Base-by-base conservation (phyloP, 1,139 yeast species). In the Meyerozyma sp. region DNA sequence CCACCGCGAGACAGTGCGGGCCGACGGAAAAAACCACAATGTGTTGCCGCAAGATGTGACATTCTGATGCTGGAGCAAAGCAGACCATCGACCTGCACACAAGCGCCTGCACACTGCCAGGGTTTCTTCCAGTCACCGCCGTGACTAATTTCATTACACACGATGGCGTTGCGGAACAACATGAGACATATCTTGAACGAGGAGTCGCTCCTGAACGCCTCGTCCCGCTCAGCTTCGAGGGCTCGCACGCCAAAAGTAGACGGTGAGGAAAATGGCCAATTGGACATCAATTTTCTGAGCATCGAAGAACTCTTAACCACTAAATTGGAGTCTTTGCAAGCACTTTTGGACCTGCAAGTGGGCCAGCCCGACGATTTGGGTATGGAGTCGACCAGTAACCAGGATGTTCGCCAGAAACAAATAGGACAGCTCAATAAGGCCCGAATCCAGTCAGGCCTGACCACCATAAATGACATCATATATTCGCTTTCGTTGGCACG, bases 1-100 rank as follows among this genome's bases (percentile, higher is more conserved):
- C 1, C 60, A 69, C 3, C 61, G 59, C 9, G 73, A 75, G 43
- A 80, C 86, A 6, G 70, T 80, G 3, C 62, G 91, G 44, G 62
- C 59, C 1, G 72, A 83, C 52, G 94, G 94, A 0, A 70, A 79
- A 25, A 70, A 73, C 39, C 70, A 70, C 23, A 68, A 78, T 49
- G 85, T 81, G 10, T 62, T 79, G 43, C 93, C 94, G 0, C 74
- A 78, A 39, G 91, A 85, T 41, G 69, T 79, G 2, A 67, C 59
- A 1, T 79, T 79, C 51, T 77, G 60, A 18, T 16, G 8, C 20
- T 16, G 20, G 20, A 30, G 34, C 34, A 30, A 21, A 21, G 8
- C 23, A 21, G 2, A 8, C 8, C 8, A 21, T 4, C 6, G 23
- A 3, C 6, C 23, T 21, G 23, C 23, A 21, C 5, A 21, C 23